Percentiles rank a stretch among this genome's conserved stretches.
phyloP scores from a whole-genome alignment of 768 basidiomycete genomes.

The Zangia roseola region DNA sequence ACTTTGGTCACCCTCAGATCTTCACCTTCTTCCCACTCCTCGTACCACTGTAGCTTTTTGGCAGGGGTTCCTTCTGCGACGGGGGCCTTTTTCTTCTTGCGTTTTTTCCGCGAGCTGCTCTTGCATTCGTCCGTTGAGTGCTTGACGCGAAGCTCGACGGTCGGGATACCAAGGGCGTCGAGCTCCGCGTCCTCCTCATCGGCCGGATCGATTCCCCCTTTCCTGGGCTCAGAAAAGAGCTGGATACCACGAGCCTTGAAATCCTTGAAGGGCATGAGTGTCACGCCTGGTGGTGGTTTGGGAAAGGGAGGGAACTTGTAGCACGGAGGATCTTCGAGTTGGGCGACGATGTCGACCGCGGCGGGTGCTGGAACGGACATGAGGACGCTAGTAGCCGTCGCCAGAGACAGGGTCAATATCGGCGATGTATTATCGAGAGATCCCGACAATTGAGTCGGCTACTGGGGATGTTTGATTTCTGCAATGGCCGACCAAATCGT shows the following conservation, averaged over 20 bases:
- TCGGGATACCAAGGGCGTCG: constrained; percentile 67
- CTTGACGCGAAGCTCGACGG: constrained; percentile 50
- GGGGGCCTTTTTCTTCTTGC: constrained; percentile 38
- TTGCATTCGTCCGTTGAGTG: constrained; percentile 59
- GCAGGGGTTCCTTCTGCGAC: constrained; percentile 14
- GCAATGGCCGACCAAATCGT: constrained; percentile 3
- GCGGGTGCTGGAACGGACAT: constrained; percentile 23
- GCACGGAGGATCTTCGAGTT: constrained; percentile 21
- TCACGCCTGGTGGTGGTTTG: constrained; percentile 40
- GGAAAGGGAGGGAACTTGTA: constrained; percentile 51
- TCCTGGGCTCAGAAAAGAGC: constrained; percentile 41
- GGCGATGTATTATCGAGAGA: constrained; percentile 6
- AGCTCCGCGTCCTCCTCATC: constrained; percentile 51
- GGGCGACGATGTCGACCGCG: background rate
- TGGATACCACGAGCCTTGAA: constrained; percentile 61
- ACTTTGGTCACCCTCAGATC: constrained; percentile 39
- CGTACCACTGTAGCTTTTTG: constrained; percentile 54
- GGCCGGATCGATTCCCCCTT: constrained; percentile 27
- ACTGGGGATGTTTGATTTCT: background rate
- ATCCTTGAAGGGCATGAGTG: constrained; percentile 52
- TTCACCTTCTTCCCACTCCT: constrained; percentile 70
- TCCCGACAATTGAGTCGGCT: constrained; percentile 18
- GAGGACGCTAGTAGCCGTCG: constrained; percentile 6
- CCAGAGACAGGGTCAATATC: constrained; percentile 11
- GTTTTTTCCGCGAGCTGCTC: constrained; percentile 52